phyloP scores from a whole-genome alignment of 2,329 filamentous ascomycete species.

The Monilinia aucupariae region DNA sequence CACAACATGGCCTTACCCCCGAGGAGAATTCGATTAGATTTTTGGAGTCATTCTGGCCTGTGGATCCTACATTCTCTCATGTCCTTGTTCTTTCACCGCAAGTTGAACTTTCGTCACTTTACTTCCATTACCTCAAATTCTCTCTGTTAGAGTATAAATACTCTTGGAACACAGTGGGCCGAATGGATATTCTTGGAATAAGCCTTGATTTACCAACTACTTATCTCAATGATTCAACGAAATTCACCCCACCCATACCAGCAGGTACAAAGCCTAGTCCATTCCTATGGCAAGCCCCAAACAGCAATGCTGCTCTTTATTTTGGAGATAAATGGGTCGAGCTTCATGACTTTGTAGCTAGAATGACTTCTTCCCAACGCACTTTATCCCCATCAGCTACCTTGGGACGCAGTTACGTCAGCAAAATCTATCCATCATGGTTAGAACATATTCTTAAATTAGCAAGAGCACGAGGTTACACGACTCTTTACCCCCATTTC shows the following conservation, averaged over 20 bases:
- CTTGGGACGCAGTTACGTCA: slow-evolving; percentile 53
- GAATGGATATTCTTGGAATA: slow-evolving; percentile 64
- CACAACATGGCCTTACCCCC: slow-evolving; percentile 51
- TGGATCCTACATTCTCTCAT: slow-evolving; percentile 57
- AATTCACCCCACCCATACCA: slow-evolving; percentile 45
- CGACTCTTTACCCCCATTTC: slow-evolving; percentile 69
- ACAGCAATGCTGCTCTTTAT: slow-evolving; percentile 74
- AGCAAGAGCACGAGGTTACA: slow-evolving; percentile 70
- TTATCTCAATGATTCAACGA: slow-evolving; percentile 54
- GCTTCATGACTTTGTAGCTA: slow-evolving; percentile 71
- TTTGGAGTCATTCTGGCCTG: slow-evolving; percentile 83
- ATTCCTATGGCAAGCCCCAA: slow-evolving; percentile 83
- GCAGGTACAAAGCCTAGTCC: slow-evolving; percentile 20
- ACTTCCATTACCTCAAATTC: slow-evolving; percentile 83
- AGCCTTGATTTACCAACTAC: slow-evolving; percentile 69
- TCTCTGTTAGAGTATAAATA: slow-evolving; percentile 71
- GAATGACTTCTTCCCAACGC: slow-evolving; percentile 29
- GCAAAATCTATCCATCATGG: slow-evolving; percentile 67
- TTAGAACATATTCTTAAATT: slow-evolving; percentile 73
- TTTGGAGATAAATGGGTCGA: slow-evolving; percentile 84
- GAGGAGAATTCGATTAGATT: slow-evolving; percentile 70
- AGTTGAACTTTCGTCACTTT: slow-evolving; percentile 71
- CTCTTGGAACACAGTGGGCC: slow-evolving; percentile 49
- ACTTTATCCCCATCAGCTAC: slow-evolving; percentile 38
- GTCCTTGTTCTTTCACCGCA: slow-evolving; percentile 81